phyloP scores from a whole-genome alignment of 306 rosid genomes.

The Gastrolobium villosum region DNA sequence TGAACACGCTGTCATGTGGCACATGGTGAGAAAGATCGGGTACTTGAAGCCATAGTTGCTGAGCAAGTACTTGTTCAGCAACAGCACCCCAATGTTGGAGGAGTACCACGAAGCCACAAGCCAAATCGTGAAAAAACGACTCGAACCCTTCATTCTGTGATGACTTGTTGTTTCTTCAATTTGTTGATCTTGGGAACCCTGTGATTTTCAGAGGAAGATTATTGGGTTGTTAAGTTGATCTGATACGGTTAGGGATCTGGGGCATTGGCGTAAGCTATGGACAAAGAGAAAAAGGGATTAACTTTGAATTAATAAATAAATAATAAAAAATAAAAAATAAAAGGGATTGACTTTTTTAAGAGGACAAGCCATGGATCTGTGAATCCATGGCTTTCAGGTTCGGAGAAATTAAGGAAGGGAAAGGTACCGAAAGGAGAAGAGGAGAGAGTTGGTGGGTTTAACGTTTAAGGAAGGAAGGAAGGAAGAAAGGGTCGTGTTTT shows the following conservation, averaged over 20 bases:
- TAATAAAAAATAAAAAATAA: neutral
- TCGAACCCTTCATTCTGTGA: slow-evolving; percentile 68
- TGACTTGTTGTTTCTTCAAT: neutral
- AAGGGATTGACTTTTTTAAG: slow-evolving; percentile 33
- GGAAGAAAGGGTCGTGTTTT: slow-evolving; percentile 46
- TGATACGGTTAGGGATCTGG: slow-evolving; percentile 49
- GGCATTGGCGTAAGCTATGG: slow-evolving; percentile 44
- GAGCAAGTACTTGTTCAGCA: slow-evolving; percentile 93
- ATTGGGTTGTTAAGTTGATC: neutral
- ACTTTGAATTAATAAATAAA: neutral
- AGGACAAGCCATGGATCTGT: slow-evolving; percentile 77
- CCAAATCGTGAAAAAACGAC: slow-evolving; percentile 89
- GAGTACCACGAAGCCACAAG: slow-evolving; percentile 93
- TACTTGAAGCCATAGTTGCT: slow-evolving; percentile 98
- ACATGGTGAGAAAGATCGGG: slow-evolving; percentile 99
- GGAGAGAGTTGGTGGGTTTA: slow-evolving; percentile 38
- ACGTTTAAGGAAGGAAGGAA: slow-evolving; percentile 44
- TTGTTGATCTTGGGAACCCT: slow-evolving; percentile 57
- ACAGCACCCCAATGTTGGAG: slow-evolving; percentile 97
- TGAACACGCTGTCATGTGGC: slow-evolving; percentile 99
- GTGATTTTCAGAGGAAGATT: slow-evolving; percentile 42
- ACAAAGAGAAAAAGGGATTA: neutral
- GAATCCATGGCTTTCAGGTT: slow-evolving; percentile 60
- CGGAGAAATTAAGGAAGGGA: slow-evolving; percentile 35
- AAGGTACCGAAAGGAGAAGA: neutral